Evolutionary conservation across 169 alveolate species (phyloP).

Genomic region (Cryptosporidium baileyi): DNA sequence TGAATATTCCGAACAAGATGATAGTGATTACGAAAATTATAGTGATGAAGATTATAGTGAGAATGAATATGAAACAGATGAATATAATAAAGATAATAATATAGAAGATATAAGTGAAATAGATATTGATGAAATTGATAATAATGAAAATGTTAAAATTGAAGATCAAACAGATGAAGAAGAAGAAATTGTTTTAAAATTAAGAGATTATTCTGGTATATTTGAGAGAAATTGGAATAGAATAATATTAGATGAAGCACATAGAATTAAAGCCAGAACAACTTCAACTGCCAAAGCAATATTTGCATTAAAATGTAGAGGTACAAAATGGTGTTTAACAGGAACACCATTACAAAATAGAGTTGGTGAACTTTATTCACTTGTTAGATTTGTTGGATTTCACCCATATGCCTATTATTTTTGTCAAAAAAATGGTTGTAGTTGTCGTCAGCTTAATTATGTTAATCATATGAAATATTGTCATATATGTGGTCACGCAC

Average conservation of each 20-base stretch:
- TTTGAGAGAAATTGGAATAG: slow-evolving; percentile 84
- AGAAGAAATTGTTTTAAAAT: slow-evolving; percentile 20
- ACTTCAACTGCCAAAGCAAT: slow-evolving; percentile 89
- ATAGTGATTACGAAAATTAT: not conserved
- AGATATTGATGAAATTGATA: not conserved
- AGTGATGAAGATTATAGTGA: not conserved
- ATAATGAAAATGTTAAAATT: slow-evolving; percentile 10
- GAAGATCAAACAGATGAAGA: slow-evolving; percentile 34
- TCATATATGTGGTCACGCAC: slow-evolving; percentile 82
- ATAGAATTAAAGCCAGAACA: slow-evolving; percentile 91
- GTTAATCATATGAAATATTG: slow-evolving; percentile 76
- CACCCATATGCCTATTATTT: slow-evolving; percentile 91
- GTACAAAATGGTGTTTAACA: slow-evolving; percentile 92
- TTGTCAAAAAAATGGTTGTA: slow-evolving; percentile 86
- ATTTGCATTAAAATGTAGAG: slow-evolving; percentile 79
- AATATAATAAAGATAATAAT: not conserved
- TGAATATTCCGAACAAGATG: not conserved
- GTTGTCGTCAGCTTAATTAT: slow-evolving; percentile 79
- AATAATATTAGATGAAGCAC: slow-evolving; percentile 95
- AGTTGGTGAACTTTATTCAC: slow-evolving; percentile 93
- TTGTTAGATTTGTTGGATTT: slow-evolving; percentile 90
- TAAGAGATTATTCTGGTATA: slow-evolving; percentile 38
- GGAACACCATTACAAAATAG: slow-evolving; percentile 98
- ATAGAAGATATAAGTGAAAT: not conserved
- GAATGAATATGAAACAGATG: not conserved